Conservation (phyloP, 805 yeast genomes). For the Yarrowia divulgata region DNA sequence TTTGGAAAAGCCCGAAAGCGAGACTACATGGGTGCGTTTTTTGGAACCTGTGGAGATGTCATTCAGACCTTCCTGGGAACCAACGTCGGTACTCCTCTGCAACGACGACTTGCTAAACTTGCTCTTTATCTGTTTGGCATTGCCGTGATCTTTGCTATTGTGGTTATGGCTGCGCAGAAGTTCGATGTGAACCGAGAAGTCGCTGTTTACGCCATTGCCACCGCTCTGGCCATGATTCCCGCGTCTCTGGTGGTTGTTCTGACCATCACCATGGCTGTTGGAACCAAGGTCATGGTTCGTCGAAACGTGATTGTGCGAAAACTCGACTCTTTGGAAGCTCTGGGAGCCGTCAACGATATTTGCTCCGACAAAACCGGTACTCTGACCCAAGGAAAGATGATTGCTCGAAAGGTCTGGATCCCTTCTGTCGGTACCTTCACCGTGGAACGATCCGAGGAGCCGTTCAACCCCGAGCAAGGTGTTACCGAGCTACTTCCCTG, state of each 20-base stretch:
- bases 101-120: constrained; percentile 73
- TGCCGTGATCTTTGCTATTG: constrained; percentile 85
- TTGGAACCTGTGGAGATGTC: constrained; percentile 60
- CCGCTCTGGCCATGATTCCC: constrained; percentile 82
- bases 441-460: constrained; percentile 63
- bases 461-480: constrained; percentile 71
- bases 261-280: constrained; percentile 86
- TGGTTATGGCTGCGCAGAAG: constrained; percentile 85
- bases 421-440: constrained; percentile 66
- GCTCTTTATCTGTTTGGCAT: constrained; percentile 74
- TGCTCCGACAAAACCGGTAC: constrained; percentile 89
- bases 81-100: constrained; percentile 82
- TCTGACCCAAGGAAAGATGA: constrained; percentile 80
- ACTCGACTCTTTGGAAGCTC: constrained; percentile 76
- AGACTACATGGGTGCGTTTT: constrained; percentile 53
- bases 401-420: constrained; percentile 72
- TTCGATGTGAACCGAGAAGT: constrained; percentile 78
- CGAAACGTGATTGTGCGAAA: constrained; percentile 77
- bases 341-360: constrained; percentile 79
- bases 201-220: constrained; percentile 88
- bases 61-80: constrained; percentile 77
- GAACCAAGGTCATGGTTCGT: constrained; percentile 75
- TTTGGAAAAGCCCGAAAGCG: constrained; percentile 53
- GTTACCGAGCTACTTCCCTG: constrained; percentile 50
- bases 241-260: constrained; percentile 79